Base-by-base conservation (phyloP, 768 basidiomycete species). In the Russula brevipes region DNA sequence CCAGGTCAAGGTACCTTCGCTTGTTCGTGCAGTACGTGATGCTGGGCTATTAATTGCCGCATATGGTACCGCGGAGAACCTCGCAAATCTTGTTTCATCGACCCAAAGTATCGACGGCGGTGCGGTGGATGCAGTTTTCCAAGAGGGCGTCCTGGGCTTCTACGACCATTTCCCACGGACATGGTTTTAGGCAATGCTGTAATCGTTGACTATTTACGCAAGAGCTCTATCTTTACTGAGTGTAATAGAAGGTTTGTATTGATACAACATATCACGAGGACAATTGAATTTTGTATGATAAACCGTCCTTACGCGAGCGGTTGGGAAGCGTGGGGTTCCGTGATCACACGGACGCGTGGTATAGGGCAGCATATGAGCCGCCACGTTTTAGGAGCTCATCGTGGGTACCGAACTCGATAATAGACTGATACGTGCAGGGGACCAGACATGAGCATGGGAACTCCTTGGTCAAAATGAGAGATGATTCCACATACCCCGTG, bases 21-120 rank as follows among this genome's bases (percentile, higher is more conserved):
- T 98, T 65, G 86, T 94, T 55, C 86, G 91, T 68, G 91, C 87
- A 4, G 88, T 97, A 71, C 86, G 93, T 69, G 93, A 91, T 72
- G 85, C 88, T 19, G 94, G 94, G 36, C 80, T 99, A 56, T 78
- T 99, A 53, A 83, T 98, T 56, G 91, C 92, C 19, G 85, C 91
- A 36, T 88, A 89, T 70, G 92, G 90, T n/a, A 75, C 78, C 19
- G 72, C 78, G 54, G 79, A 83, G 19, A 73, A 74, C 61, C 66
- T 80, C 61, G 69, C 73, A 10, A 67, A 63, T 57, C 70, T 77
- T 17, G 66, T 73, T 54, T 59, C 63, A 72, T 67, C 74, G 68
- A 64, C 73, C 73, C 61, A 75, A 71, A 72, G 67, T 54, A 72
- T 78, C 53, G 76, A 78, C 30, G 73, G 75, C 52, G 81, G 82